Evolutionary conservation across 768 basidiomycete genomes (phyloP), one percentile per base, ranked within the genome.

Genomic region (Suillus bovinus): DNA sequence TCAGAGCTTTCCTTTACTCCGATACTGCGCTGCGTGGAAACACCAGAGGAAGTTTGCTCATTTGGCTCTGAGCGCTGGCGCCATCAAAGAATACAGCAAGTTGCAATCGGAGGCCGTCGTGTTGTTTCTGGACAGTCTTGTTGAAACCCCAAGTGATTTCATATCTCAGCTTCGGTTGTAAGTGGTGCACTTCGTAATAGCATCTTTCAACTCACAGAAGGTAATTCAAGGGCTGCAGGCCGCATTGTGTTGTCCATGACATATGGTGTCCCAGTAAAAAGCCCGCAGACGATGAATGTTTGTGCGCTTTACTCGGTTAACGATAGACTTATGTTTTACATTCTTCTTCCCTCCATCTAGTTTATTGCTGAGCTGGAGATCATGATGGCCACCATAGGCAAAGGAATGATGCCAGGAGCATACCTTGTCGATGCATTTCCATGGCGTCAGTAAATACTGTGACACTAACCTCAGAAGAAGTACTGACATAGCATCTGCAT

Each of bases 1-100:
- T 1, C 24, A 60, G 27, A 56, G 47, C 36, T 34, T 53, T 46
- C 57, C 66, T 2, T 52, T 76, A 20, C 62, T 69, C 16, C 17
- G 55, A 22, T 55, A 64, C 24, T 38, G 62, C 36, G 16, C 62
- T 22, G 47, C 53, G 5, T 64, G 63, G 63, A 36, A 41, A 41
- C 5, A 64, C 6, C 63, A 64, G 22, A 31, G 63, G 34, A 64
- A 53, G 53, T 17, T 64, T 22, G 38, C 29, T 34, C 58, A 62
- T 36, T 39, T 44, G 14, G 61, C 61, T 34, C 24, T 62, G 31
- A 60, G 20, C 36, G 17, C 33, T 22, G 56, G n/a, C 3, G 59
- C 61, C 22, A 31, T 59, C 59, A 38, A 59, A 20, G 46, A 36
- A 46, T 62, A 62, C 27, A 20, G 14, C 24, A 13, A 8, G 4